These are phyloP conservation scores for Sungouiozyma intestinalis DNA, from an alignment of 805 yeast species.

Conservation along the genomic window DNA sequence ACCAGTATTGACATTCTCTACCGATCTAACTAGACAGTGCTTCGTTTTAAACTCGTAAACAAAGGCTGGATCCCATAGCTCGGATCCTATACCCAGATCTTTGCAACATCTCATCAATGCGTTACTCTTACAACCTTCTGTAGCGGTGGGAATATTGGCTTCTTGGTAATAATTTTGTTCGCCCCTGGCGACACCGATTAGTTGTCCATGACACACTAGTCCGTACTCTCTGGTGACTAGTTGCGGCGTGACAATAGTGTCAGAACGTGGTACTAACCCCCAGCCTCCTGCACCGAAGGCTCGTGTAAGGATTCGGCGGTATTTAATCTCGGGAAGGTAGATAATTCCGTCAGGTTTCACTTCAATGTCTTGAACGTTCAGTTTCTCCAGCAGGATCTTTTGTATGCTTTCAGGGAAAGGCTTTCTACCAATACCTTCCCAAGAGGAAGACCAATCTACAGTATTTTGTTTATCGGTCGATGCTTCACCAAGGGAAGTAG, in stretches of 20 bases:
- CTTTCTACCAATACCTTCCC: slow-evolving; percentile 72
- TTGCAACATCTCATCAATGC: slow-evolving; percentile 97
- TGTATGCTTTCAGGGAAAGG: slow-evolving; percentile 59
- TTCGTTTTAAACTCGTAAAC: slow-evolving; percentile 56
- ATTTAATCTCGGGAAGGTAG: slow-evolving; percentile 90
- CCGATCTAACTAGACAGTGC: slow-evolving; percentile 73
- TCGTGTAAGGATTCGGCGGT: slow-evolving; percentile 74
- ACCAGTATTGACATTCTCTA: slow-evolving; percentile 71
- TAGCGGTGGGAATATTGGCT: slow-evolving; percentile 84
- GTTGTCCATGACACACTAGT: slow-evolving; percentile 72
- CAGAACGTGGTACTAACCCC: slow-evolving; percentile 93
- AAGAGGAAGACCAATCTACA: slow-evolving; percentile 76
- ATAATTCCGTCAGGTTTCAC: slow-evolving; percentile 92
- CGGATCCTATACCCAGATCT: slow-evolving; percentile 93
- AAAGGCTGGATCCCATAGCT: slow-evolving; percentile 93
- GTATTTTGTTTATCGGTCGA: slow-evolving; percentile 1
- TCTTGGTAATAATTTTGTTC: slow-evolving; percentile 88
- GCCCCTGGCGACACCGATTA: slow-evolving; percentile 88
- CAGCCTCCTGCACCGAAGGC: slow-evolving; percentile 99
- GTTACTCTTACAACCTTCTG: slow-evolving; percentile 94
- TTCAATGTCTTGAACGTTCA: slow-evolving; percentile 71
- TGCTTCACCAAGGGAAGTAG: background rate
- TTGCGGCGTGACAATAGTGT: slow-evolving; percentile 62
- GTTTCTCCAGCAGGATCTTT: slow-evolving; percentile 47
- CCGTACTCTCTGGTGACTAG: slow-evolving; percentile 86